Percentiles rank a stretch among this genome's conserved stretches.
Evolutionary conservation across 2,329 filamentous ascomycete species (phyloP).

Genomic region (Endocalyx cinctus): DNA sequence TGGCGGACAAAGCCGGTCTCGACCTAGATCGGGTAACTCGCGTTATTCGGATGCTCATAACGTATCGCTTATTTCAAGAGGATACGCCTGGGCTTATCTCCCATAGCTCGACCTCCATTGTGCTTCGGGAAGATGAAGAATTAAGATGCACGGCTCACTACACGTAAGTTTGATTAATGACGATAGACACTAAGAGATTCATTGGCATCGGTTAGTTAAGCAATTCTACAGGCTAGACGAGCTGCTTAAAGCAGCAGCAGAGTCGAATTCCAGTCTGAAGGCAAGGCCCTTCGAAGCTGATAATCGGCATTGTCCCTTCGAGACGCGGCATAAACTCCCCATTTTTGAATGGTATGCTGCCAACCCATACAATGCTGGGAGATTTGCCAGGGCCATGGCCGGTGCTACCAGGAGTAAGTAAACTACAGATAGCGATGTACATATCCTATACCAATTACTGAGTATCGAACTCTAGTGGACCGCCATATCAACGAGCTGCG

Average conservation of each 20-base stretch:
- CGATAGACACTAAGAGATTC: not conserved
- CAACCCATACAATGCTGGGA: constrained; percentile 3
- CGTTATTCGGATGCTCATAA: constrained; percentile 17
- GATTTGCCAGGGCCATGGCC: constrained; percentile 14
- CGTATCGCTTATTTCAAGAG: constrained; percentile 20
- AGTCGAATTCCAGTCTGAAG: constrained; percentile 10
- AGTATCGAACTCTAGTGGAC: constrained; percentile 4
- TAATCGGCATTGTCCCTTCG: constrained; percentile 14
- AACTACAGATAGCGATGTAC: too few relatives aligned
- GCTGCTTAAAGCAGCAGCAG: constrained; percentile 20
- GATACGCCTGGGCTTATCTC: constrained; percentile 9
- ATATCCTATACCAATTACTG: too few relatives aligned
- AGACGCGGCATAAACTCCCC: constrained; percentile 8
- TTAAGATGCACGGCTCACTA: constrained; percentile 13
- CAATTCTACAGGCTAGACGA: constrained; percentile 16
- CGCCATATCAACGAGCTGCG: constrained; percentile 1
- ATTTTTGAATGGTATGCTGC: constrained; percentile 11
- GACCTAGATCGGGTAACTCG: constrained; percentile 18
- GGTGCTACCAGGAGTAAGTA: constrained; percentile 6
- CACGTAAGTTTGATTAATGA: constrained; percentile 4
- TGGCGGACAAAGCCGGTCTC: constrained; percentile 15
- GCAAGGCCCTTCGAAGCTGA: constrained; percentile 13
- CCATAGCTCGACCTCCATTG: constrained; percentile 12
- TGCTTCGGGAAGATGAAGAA: constrained; percentile 11
- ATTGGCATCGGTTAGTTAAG: not conserved